Base-by-base conservation (phyloP, 2,329 filamentous ascomycete species). In the Alternaria solani region DNA sequence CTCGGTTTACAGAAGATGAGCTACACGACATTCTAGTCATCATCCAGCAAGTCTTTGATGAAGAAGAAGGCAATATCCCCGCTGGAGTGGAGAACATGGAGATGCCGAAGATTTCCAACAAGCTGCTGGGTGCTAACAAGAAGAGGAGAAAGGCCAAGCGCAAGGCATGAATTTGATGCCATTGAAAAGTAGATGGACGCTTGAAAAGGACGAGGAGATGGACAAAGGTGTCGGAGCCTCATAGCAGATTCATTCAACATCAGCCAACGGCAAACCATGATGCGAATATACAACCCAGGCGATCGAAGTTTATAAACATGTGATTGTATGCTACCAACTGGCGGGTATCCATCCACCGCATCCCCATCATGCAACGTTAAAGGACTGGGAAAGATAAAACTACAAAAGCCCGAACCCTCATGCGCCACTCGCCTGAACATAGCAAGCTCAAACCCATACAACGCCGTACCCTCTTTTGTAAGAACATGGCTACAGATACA, bases 1-100 rank as follows among this genome's bases (percentile, higher is more conserved):
- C 64, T 1, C 69, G 77, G 0, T 79, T 79, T 57, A 57, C 65
- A 0, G 75, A 77, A 38, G 64, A 67, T 0, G 61, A 79, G 42
- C 47, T 76, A 0, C 61, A 65, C 20, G 71, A 75, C 8, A 76
- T 79, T 3, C 60, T 79, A 0, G 55, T 36, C 0, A 71, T 69
- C 1, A 69, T 76, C 4, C 55, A 58, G 26, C 57, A 53, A 0
- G 75, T 76, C 2, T 75, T 78, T 49, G 71, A 74, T 12, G 74
- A 76, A 47, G 72, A 75, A 16, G 76, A 79, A 14, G 60, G 28
- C 3, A 34, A 16, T 7, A 76, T 78, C 18, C 72, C 71, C 0
- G 53, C 14, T 4, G 75, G 75, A 0, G 74, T 69, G 1, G 75
- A 77, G 59, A 36, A 68, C 12, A 34, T 60, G 54, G 55, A 70